Evolutionary conservation across 192 early-diverging fungal species (phyloP).

Genomic region (Umbelopsis ramanniana): DNA sequence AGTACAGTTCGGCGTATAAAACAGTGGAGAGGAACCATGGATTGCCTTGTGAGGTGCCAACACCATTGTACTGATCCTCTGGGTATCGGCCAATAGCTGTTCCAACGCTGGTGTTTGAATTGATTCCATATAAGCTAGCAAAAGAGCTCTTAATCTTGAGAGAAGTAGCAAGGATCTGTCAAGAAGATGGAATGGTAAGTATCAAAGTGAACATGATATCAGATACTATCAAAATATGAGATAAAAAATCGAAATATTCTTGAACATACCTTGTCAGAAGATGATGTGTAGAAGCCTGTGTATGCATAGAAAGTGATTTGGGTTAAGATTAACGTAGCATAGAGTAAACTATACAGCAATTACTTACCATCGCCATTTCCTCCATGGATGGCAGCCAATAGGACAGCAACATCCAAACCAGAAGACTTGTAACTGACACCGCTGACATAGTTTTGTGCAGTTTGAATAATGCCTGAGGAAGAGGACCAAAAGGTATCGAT

Average conservation of each 20-base stretch:
- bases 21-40: conserved; percentile 76
- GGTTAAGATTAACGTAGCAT: not conserved
- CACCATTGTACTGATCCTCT: conserved; percentile 79
- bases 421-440: conserved; percentile 52
- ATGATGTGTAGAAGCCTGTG: conserved; percentile 32
- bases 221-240: too few species aligned
- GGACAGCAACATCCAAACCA: conserved; percentile 61
- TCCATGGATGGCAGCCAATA: conserved; percentile 61
- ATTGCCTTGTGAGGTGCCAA: conserved; percentile 61
- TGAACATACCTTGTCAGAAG: conserved; percentile 34
- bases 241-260: too few species aligned
- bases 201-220: too few species aligned
- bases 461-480: conserved; percentile 35
- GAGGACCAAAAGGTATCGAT: conserved; percentile 54
- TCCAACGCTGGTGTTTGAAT: conserved; percentile 42
- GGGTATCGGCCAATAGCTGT: conserved; percentile 74
- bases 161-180: conserved; percentile 40
- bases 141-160: conserved; percentile 33
- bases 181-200: not conserved
- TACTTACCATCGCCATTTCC: conserved; percentile 35
- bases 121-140: conserved; percentile 52
- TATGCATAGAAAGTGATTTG: not conserved
- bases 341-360: conserved; percentile 9
- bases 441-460: conserved; percentile 43
- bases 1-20: conserved; percentile 67